Base-by-base conservation (phyloP, 2,329 filamentous ascomycete species). In the Exophiala calicioides region DNA sequence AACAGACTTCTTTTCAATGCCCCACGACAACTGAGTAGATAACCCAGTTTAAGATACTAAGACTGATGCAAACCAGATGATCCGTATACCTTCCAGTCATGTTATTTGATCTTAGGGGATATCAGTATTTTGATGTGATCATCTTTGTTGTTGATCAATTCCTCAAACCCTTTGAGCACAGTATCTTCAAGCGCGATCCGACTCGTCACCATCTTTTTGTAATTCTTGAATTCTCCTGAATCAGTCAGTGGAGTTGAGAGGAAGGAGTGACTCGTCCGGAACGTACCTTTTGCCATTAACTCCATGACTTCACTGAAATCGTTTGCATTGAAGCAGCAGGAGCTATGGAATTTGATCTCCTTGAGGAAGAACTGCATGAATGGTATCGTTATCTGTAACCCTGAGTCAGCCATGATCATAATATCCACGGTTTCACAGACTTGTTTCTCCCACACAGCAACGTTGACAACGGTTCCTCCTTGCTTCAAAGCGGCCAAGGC, bases 121-220 rank as follows among this genome's bases (percentile, higher is more conserved):
- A 84, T 75, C 24, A 84, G 55, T 19, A 84, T 77, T 64, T 84
- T 84, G 19, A 83, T 78, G 56, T 83, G 78, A 37, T 73, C 76
- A 29, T 83, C 78, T 56, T 79, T 80, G 50, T 82, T 74, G 9
- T 76, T 64, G 26, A 82, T 75, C 41, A 84, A 62, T 2, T 77
- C 71, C 50, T 75, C 69, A 53, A 84, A 78, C 0, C 79, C 81
- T 23, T 77, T 70, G 18, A 80, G 71, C 0, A 80, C 76, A 8
- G 82, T 61, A 15, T 78, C 68, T 18, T 79, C 73, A 27, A 84
- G 62, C 31, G 66, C 60, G 21, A 84, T 77, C 55, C 69, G 78
- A 36, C 73, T 71, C 0, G 80, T 84, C 30, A 85, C 80, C 81
- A 84, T 83, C 20, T 55, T 55, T 24, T 65, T 61, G 4, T 60